A percentile compares a stretch with the other conserved stretches of the same genome.
Conservation (phyloP, 176 grass and related monocot species). For the Carex littledalei region DNA sequence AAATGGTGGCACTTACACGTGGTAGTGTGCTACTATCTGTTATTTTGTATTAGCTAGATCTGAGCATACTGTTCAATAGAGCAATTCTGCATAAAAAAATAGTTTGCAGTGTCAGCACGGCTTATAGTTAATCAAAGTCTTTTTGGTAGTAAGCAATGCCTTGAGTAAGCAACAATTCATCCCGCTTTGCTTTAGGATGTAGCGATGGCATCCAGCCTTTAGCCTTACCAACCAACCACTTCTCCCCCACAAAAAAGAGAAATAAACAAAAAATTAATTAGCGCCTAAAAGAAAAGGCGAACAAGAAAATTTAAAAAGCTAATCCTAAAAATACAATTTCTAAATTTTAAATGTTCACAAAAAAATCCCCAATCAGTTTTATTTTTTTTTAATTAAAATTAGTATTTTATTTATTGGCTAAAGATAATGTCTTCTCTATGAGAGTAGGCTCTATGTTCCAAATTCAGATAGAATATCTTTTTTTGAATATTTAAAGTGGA, state of each 20-base stretch:
- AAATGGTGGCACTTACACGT: background rate
- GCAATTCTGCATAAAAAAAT: no score
- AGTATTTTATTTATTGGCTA: no score
- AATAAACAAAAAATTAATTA: background rate
- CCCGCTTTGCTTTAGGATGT: background rate
- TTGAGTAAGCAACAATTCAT: background rate
- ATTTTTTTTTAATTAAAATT: no score
- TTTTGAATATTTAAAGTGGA: no score
- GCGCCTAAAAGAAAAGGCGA: background rate
- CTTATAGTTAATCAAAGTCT: background rate
- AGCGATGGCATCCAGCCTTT: background rate
- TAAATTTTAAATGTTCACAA: no score
- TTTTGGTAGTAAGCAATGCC: conserved; percentile 7
- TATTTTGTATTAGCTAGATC: background rate
- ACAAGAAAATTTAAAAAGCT: background rate
- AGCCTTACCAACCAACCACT: background rate
- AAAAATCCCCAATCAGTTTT: no score
- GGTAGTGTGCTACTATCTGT: background rate
- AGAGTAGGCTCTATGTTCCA: no score
- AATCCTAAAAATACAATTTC: no score
- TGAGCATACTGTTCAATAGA: background rate
- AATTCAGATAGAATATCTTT: no score
- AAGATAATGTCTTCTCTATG: no score
- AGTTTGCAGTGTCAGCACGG: no score
- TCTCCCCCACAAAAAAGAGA: background rate